Conservation (phyloP, 106 monocot species). For the Dioscorea dumetorum region DNA sequence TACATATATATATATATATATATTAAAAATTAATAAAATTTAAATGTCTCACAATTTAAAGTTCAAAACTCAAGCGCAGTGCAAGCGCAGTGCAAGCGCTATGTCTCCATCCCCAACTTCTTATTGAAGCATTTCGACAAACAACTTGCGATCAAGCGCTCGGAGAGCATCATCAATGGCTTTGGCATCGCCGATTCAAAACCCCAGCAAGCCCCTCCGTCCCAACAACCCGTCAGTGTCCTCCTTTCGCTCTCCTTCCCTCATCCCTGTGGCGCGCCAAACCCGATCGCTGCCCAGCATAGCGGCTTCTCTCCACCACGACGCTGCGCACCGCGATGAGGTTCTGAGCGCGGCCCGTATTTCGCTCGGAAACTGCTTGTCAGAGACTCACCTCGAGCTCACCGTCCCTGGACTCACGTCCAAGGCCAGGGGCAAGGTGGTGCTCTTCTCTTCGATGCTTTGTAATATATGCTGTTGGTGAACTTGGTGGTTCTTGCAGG, state of each 20-base stretch:
- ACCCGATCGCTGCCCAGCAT: not conserved
- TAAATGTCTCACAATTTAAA: too few relatives aligned
- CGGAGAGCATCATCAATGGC: too few relatives aligned
- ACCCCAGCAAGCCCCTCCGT: too few relatives aligned
- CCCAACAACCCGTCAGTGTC: too few relatives aligned
- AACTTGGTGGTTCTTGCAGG: constrained; percentile 23
- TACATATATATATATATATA: too few relatives aligned
- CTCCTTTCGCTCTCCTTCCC: not conserved
- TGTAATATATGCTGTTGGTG: not conserved
- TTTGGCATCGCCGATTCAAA: too few relatives aligned
- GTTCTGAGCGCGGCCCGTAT: constrained; percentile 36
- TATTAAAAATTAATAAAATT: too few relatives aligned
- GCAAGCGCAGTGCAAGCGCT: too few relatives aligned
- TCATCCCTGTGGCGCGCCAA: not conserved
- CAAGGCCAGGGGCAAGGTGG: constrained; percentile 68
- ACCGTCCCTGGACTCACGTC: constrained; percentile 53
- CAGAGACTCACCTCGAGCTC: constrained; percentile 72
- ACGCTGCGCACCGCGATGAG: constrained; percentile 45
- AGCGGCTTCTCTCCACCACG: constrained; percentile 22
- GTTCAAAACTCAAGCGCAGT: too few relatives aligned
- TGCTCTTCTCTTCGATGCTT: not conserved
- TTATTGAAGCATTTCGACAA: too few relatives aligned
- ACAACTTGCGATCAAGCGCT: too few relatives aligned
- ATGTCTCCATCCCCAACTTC: too few relatives aligned
- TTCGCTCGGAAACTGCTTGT: constrained; percentile 56